phyloP scores from a whole-genome alignment of 345 rosid species.

The Moricandia moricandioides region DNA sequence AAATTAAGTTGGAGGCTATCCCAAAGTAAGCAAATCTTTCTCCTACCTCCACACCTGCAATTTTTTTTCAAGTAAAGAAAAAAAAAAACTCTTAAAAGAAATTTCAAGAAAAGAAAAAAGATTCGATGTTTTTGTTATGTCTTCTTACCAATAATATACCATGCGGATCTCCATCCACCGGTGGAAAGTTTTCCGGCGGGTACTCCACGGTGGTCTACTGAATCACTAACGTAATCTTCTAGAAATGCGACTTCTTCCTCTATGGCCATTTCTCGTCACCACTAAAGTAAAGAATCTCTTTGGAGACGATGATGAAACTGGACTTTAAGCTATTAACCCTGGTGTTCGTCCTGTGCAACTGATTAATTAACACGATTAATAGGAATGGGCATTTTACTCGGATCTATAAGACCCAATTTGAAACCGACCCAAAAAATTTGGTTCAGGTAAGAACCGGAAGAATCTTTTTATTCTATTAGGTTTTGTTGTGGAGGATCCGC shows the following conservation, averaged over 20 bases:
- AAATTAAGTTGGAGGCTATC: background rate
- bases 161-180: background rate
- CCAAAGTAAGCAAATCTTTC: background rate
- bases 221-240: background rate
- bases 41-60: background rate
- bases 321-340: too few species aligned
- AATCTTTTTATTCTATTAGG: too few species aligned
- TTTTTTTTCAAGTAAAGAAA: background rate
- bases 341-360: too few species aligned
- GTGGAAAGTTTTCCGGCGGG: background rate
- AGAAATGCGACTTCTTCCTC: background rate
- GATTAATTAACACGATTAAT: too few species aligned
- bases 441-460: too few species aligned
- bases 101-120: background rate
- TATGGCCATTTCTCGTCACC: background rate
- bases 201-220: background rate
- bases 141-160: background rate
- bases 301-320: background rate
- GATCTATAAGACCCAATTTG: too few species aligned
- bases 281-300: background rate
- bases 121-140: background rate
- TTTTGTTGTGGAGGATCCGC: too few species aligned
- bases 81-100: background rate
- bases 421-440: too few species aligned
- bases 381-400: too few species aligned